Evolutionary conservation across 2,329 filamentous ascomycete genomes (phyloP), one percentile per base, ranked within the genome.

Genomic region (Zymoseptoria brevis): DNA sequence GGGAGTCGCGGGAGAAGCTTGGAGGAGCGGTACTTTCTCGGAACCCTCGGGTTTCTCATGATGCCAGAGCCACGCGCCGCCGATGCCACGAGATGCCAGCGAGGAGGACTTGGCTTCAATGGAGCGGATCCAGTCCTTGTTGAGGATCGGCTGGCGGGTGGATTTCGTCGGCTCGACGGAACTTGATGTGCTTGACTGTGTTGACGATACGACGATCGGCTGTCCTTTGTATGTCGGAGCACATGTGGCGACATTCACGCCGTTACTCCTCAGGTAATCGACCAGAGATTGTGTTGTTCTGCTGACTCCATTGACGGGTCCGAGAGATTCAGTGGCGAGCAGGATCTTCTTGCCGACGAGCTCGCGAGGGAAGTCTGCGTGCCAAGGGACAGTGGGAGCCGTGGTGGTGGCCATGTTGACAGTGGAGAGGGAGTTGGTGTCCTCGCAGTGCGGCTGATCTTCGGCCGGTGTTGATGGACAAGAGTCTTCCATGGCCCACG

Each of bases 301-400:
- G 67, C 83, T 87, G 52, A 89, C 86, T n/a, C 87, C 86, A 68
- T 89, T 89, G 69, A 89, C 84, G 0, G 86, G 86, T 2, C 86
- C 86, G 59, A 88, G 86, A 0, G 85, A 88, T 69, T 89, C 87
- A 13, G 86, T 88, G 62, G 85, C 87, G 7, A 89, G 79, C 7
- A 89, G 74, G 61, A 89, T 79, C 62, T 81, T 81, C 71, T 84
- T 86, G 8, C 83, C 83, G 45, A 76, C 73, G n/a, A 88, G 77
- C 8, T 75, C 64, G 19, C 59, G 64, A 4, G 78, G 79, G 56
- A 81, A 80, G 21, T 66, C 63, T 5, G 35, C 35, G 13, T 45
- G 35, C 35, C 57, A 62, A 4, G 51, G 29, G 22, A 26, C 29
- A 8, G 22, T n/a, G 19, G 53, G 29, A 55, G 53, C 19, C 8